Evolutionary conservation across 1,284 basidiomycete species (phyloP), one percentile per base, ranked within the genome.

Genomic region (Ceratobasidium sp.): DNA sequence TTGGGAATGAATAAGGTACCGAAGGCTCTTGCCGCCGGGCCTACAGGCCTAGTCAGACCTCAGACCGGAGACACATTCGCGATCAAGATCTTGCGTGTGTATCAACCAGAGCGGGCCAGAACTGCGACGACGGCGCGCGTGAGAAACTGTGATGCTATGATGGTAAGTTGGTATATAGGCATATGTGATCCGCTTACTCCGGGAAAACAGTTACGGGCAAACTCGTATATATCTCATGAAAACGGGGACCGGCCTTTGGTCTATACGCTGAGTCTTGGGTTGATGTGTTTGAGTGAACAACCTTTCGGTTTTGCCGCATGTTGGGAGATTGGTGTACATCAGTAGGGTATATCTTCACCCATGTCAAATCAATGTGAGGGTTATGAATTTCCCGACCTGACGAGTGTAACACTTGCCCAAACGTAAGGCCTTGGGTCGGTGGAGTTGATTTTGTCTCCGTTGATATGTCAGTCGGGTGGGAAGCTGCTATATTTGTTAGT

Each of bases 361-460:
- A 23, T 48, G 26, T 65, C 42, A 65, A 65, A 65, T 65, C n/a
- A 17, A 48, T 23, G 46, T 46, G 62, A 65, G 26, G 46, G 42
- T 62, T 23, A 33, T 12, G 62, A 46, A 28, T 13, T 20, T 9
- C n/a, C n/a, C 2, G 28, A 44, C 44, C 26, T 65, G 40, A 12
- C 42, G 9, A 33, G 15, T 17, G 42, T 26, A 26, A 44, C 42
- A 12, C 44, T 13, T 23, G 13, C 38, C 13, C 20, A 13, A 40
- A 20, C 7, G 59, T 5, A 46, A 20, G 42, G 9, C 7, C 12
- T 33, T 42, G 61, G 40, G 61, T 26, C 62, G 62, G 62, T 65
- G 62, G 62, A 65, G 44, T 65, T 65, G 42, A 65, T 5, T 46
- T 23, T 10, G 62, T 46, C 62, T 48, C 62, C 62, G 62, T 15